These are phyloP conservation scores for Diaporthe citrichinensis DNA, from an alignment of 2,329 filamentous ascomycete species.

Conservation along the genomic window DNA sequence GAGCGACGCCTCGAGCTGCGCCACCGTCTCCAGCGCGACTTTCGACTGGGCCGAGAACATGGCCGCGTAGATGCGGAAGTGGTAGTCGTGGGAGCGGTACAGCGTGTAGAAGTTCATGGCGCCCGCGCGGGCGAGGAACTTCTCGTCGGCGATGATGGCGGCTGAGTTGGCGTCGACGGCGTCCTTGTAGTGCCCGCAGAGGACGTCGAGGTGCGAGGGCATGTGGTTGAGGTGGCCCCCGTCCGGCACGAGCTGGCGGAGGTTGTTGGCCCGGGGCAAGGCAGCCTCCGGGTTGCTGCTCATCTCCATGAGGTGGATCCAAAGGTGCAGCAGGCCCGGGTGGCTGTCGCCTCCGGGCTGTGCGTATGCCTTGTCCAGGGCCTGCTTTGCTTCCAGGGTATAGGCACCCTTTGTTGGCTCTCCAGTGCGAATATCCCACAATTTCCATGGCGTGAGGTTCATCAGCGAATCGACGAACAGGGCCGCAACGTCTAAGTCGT, in stretches of 20 bases:
- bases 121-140: constrained; percentile 71
- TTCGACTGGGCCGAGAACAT: constrained; percentile 80
- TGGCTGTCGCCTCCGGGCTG: constrained; percentile 65
- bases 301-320: constrained; percentile 48
- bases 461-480: constrained; percentile 69
- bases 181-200: constrained; percentile 78
- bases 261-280: constrained; percentile 70
- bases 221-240: constrained; percentile 76
- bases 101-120: constrained; percentile 81
- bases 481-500: constrained; percentile 48
- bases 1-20: constrained; percentile 72
- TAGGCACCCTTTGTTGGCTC: constrained; percentile 65
- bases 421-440: constrained; percentile 58
- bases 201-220: constrained; percentile 82
- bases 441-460: constrained; percentile 63
- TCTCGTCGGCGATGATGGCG: constrained; percentile 78
- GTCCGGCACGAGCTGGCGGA: constrained; percentile 77
- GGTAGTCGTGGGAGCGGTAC: constrained; percentile 81
- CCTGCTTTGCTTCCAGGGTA: constrained; percentile 69
- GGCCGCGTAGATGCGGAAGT: constrained; percentile 82
- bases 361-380: constrained; percentile 71
- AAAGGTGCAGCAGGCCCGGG: constrained; percentile 76
- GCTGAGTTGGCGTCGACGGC: constrained; percentile 77
- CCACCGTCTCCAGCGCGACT: constrained; percentile 73
- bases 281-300: constrained; percentile 77